Evolutionary conservation across 1,284 basidiomycete species (phyloP).

Genomic region (Puccinia polysora): DNA sequence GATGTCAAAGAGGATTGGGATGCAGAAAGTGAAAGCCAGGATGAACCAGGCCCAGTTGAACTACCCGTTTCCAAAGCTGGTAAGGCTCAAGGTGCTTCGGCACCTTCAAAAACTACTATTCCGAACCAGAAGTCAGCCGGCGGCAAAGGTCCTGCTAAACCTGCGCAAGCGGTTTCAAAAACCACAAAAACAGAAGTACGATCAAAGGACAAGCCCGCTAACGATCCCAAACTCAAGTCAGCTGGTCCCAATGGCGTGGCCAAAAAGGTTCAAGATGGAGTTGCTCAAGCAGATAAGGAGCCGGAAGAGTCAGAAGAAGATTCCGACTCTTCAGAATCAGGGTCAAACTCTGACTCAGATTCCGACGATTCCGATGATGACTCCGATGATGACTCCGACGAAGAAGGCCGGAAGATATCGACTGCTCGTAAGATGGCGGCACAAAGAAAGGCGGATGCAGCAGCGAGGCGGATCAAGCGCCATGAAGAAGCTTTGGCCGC

Average conservation of each 20-base stretch:
- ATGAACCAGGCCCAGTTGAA: constrained; percentile 15
- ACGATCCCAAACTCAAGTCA: constrained; percentile 48
- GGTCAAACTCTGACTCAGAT: constrained; percentile 56
- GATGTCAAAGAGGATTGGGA: constrained; percentile 53
- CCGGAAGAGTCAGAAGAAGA: constrained; percentile 48
- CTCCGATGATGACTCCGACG: constrained; percentile 58
- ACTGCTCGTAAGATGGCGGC: constrained; percentile 61
- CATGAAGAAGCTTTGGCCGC: constrained; percentile 82
- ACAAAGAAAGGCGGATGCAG: constrained; percentile 76
- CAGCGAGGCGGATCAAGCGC: constrained; percentile 71
- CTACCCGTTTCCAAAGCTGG: constrained; percentile 38
- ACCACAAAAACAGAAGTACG: constrained; percentile 54
- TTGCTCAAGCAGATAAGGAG: constrained; percentile 32
- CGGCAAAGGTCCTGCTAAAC: constrained; percentile 42
- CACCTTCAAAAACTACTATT: constrained; percentile 24
- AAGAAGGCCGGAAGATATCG: constrained; percentile 53
- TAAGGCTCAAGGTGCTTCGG: constrained; percentile 45
- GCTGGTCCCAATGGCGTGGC: constrained; percentile 2
- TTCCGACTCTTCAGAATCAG: constrained; percentile 53
- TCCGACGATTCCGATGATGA: constrained; percentile 60
- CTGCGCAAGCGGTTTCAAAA: constrained; percentile 46
- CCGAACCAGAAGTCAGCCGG: constrained; percentile 42
- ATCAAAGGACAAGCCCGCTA: constrained; percentile 47
- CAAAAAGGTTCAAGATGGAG: background rate
- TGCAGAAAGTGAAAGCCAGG: constrained; percentile 49